phyloP scores from a whole-genome alignment of 179 eudicot species.

The Nepenthes alata region DNA sequence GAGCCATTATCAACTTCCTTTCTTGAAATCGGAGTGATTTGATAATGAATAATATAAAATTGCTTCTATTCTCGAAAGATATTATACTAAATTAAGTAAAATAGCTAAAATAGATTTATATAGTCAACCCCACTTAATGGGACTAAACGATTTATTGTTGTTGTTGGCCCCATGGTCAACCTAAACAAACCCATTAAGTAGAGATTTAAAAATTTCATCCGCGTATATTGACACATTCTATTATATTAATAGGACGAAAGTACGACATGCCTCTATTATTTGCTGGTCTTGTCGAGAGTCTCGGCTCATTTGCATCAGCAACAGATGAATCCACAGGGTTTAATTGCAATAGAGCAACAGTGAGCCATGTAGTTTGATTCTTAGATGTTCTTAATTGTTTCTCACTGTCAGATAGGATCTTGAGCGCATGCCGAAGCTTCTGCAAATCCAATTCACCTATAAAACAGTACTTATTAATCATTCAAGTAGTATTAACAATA shows the following conservation, averaged over 20 bases:
- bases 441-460: slow-evolving; percentile 69
- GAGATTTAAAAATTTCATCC: neutral
- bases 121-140: no score
- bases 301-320: slow-evolving; percentile 41
- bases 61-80: no score
- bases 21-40: no score
- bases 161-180: no score
- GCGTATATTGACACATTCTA: neutral
- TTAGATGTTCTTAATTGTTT: slow-evolving; percentile 73
- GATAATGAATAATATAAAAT: no score
- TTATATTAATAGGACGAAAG: neutral
- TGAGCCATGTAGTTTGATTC: slow-evolving; percentile 89
- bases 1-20: no score
- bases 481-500: neutral
- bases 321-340: slow-evolving; percentile 44
- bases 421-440: slow-evolving; percentile 77
- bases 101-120: no score
- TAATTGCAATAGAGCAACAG: slow-evolving; percentile 77
- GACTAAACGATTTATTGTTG: no score
- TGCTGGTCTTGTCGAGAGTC: slow-evolving; percentile 38
- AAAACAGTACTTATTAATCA: slow-evolving; percentile 9
- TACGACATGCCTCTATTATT: slow-evolving; percentile 45
- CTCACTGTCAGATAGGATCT: slow-evolving; percentile 75
- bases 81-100: no score
- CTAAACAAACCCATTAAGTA: no score